Conservation (phyloP, 2,329 filamentous ascomycete genomes). For the Penicillium frequentans region DNA sequence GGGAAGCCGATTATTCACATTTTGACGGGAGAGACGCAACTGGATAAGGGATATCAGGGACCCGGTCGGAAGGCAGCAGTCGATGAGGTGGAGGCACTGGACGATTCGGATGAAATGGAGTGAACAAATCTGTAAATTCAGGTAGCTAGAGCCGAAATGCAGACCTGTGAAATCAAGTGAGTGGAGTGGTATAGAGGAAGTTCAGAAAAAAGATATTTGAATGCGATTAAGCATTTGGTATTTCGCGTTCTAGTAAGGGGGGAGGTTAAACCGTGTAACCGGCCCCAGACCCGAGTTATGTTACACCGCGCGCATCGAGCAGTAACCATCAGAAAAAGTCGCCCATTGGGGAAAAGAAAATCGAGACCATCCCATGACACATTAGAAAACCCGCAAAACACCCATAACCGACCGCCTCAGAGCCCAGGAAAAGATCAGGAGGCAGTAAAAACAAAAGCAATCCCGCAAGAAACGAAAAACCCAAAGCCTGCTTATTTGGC, state of each 20-base stretch:
- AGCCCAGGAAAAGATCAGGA: slow-evolving; percentile 40
- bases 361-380: slow-evolving; percentile 50
- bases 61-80: slow-evolving; percentile 71
- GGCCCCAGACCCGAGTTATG: slow-evolving; percentile 45
- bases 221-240: slow-evolving; percentile 34
- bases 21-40: slow-evolving; percentile 65
- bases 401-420: slow-evolving; percentile 47
- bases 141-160: neutral
- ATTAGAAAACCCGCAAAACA: slow-evolving; percentile 49
- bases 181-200: no score
- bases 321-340: slow-evolving; percentile 43
- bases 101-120: slow-evolving; percentile 57
- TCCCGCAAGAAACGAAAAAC: slow-evolving; percentile 56
- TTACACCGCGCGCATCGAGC: slow-evolving; percentile 46
- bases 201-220: slow-evolving; percentile 12
- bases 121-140: neutral
- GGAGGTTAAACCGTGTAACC: slow-evolving; percentile 32
- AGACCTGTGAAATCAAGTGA: neutral
- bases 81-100: slow-evolving; percentile 86
- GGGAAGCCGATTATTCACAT: slow-evolving; percentile 87
- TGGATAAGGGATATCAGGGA: slow-evolving; percentile 50
- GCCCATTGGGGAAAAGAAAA: slow-evolving; percentile 41
- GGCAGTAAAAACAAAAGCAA: slow-evolving; percentile 37
- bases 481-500: slow-evolving; percentile 76
- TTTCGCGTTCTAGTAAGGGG: slow-evolving; percentile 38